A percentile compares a stretch with the other conserved stretches of the same genome.
phyloP scores from a whole-genome alignment of 768 basidiomycete genomes.

The Auricularia sp. region DNA sequence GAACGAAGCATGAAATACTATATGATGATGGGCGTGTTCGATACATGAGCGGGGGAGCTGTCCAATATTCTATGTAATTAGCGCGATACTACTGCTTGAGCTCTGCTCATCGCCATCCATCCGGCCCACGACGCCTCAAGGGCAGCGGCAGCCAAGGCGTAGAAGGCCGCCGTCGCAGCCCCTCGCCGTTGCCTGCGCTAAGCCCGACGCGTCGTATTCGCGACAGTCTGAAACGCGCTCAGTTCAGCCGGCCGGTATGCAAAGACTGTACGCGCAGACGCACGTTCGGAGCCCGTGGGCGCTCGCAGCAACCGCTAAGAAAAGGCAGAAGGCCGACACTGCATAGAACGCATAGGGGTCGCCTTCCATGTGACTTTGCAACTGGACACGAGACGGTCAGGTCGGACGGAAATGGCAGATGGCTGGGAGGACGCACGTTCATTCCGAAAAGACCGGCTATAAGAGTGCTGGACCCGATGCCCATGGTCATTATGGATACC shows the following conservation, averaged over 20 bases:
- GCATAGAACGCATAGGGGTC: constrained; percentile 65
- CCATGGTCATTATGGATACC: constrained; percentile 93
- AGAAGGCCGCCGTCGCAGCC: not conserved
- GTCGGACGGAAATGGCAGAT: not conserved
- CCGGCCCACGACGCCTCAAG: constrained; percentile 28
- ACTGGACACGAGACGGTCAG: constrained; percentile 30
- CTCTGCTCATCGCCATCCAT: constrained; percentile 28
- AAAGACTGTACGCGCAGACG: not conserved
- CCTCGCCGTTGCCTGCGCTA: constrained; percentile 15
- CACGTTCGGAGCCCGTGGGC: constrained; percentile 57
- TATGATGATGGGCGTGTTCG: no score
- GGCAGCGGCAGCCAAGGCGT: constrained; percentile 19
- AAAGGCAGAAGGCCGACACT: constrained; percentile 50
- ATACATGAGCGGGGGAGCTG: no score
- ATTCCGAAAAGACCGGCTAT: constrained; percentile 91
- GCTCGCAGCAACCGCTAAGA: constrained; percentile 52
- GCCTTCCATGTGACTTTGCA: constrained; percentile 64
- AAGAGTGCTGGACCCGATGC: constrained; percentile 82
- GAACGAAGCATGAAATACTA: no score
- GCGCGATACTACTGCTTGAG: not conserved
- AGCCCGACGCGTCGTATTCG: constrained; percentile 38
- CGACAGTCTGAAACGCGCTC: constrained; percentile 26
- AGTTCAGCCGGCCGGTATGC: constrained; percentile 8
- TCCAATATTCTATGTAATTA: no score
- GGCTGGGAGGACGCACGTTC: constrained; percentile 56